Base-by-base conservation (phyloP, 2,329 filamentous ascomycete genomes). In the Trichophyton benhamiae region DNA sequence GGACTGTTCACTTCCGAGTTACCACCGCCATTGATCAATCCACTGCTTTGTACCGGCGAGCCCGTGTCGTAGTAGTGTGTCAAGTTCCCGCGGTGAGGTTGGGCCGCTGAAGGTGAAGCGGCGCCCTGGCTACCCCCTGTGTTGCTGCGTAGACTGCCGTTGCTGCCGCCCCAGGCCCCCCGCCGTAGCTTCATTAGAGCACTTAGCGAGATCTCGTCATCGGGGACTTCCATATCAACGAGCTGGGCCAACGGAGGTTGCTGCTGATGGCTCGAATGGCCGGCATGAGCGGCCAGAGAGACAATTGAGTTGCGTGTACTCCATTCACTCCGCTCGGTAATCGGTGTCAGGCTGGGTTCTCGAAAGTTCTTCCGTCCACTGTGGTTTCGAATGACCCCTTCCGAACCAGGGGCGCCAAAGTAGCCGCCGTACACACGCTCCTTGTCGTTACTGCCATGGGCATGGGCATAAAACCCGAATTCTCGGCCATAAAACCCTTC, bases 401-500 rank as follows among this genome's bases (percentile, higher is more conserved):
- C 81, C 15, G 87, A 74, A 1, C 87, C 87, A 20, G 87, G 84
- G 0, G 88, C 84, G 0, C 89, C 90, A 70, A 97, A 97, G 74
- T 89, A 96, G 20, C 94, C 94, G 30, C 94, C 94, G 67, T 90
- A 88, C 13, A 84, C 82, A 67, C 87, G 88, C 60, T 87, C 76
- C 5, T 78, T 75, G 44, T 77, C 77, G 61, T 76, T 75, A 33
- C 76, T 77, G 20, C 78, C 79, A 55, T 79, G 72, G 9, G 75
- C 72, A 17, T 76, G 74, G 25, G 91, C 90, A 72, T 96, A 99
- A 72, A 99, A 99, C 0, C 91, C 91, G 70, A 99, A 99, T 72
- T 99, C 94, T 67, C 91, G 87, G 0, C 94, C 94, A 70, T 99
- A 99, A 77, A 94, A 95, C 0, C 90, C 92, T 65, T 96, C 92